These are phyloP conservation scores for Hibiscus tridactylites DNA, from an alignment of 345 rosid species.

Conservation along the genomic window DNA sequence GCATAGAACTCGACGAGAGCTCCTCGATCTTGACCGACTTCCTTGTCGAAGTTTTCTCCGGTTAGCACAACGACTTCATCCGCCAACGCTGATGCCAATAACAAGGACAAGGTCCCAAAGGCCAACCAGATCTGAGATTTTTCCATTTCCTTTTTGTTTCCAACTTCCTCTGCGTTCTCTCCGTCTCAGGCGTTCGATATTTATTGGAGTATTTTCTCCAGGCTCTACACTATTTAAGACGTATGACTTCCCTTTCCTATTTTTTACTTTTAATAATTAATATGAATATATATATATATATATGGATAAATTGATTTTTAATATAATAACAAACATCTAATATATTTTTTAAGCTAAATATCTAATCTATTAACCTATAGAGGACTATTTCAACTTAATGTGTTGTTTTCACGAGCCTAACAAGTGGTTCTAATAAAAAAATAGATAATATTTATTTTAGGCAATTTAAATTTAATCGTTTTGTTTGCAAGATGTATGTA, in stretches of 20 bases:
- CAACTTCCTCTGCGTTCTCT: background rate
- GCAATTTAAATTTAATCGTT: too few species aligned
- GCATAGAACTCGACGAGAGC: slow-evolving; percentile 99
- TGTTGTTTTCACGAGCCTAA: too few species aligned
- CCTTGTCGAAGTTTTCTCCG: slow-evolving; percentile 89
- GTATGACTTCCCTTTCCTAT: background rate
- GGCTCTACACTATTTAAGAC: background rate
- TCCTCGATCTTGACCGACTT: slow-evolving; percentile 82
- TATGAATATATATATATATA: background rate
- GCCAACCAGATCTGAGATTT: slow-evolving; percentile 71
- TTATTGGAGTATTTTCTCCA: background rate
- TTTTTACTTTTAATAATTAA: background rate
- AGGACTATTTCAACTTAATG: too few species aligned
- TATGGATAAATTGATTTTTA: too few species aligned
- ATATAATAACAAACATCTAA: too few species aligned
- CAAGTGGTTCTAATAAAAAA: too few species aligned
- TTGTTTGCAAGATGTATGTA: too few species aligned
- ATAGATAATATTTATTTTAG: too few species aligned
- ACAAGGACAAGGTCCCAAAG: slow-evolving; percentile 32
- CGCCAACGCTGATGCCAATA: slow-evolving; percentile 51
- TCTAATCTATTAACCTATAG: too few species aligned
- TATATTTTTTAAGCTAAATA: too few species aligned
- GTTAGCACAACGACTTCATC: slow-evolving; percentile 83
- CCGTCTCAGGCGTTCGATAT: background rate
- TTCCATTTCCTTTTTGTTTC: slow-evolving; percentile 28